Evolutionary conservation across 352 stramenopile genomes (phyloP), one percentile per base, ranked within the genome.

Genomic region (Pythium aphanidermatum): DNA sequence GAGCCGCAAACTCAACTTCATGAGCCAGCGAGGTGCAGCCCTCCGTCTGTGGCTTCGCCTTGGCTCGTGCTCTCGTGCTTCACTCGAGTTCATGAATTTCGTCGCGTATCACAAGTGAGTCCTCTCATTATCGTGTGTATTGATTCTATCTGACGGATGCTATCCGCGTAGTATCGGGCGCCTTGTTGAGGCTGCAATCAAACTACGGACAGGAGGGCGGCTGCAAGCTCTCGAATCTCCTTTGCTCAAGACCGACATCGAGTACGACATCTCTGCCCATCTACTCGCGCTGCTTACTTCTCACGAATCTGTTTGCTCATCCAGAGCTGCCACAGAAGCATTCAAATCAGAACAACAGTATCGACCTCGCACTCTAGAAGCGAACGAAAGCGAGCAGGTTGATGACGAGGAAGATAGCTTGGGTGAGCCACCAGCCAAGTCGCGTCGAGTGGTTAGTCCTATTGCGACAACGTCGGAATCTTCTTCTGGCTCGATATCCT

Each of bases 51-150:
- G 81, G 81, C 58, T 92, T 13, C 46, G 47, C 4, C 47, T 92
- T 5, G 74, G 58, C 25, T 80, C 75, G 34, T 72, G 70, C 25
- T 91, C 78, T 4, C 70, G 72, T 12, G 81, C 81, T 25, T 85
- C 78, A 21, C 65, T 89, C 19, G 81, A 92, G 59, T 92, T 92
- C 24, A 64, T 92, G 33, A 92, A 92, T 49, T 92, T 92, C 42
- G 75, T 92, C 12, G 58, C 77, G 28, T 92, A 92, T 46, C 77
- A 92, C 63, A 88, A 87, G 81, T 88, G 57, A 46, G 72, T 58
- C 46, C 24, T 17, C 27, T 6, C 14, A 38, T 23, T 10, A n/a
- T 23, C 44, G 19, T 13, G 11, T 29, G 13, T 30, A 17, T 23
- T n/a, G n/a, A n/a, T n/a, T n/a, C n/a, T n/a, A n/a, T n/a, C n/a